phyloP scores from a whole-genome alignment of 2,329 filamentous ascomycete genomes.

The Penicillium sp. region DNA sequence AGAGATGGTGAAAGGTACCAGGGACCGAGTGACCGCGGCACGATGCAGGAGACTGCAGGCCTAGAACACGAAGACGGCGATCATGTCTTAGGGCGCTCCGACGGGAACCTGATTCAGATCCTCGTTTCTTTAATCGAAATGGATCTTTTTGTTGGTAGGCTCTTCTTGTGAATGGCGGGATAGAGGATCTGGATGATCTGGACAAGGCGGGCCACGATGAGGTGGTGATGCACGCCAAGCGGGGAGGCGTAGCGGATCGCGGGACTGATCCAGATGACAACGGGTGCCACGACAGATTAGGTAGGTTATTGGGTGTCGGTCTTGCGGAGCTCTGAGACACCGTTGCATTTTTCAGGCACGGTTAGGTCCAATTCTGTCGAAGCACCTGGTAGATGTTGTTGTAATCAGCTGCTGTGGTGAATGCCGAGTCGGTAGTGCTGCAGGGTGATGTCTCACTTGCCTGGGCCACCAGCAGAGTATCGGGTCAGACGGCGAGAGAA shows the following conservation, averaged over 20 bases:
- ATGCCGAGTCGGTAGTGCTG: not conserved
- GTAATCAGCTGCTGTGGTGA: not conserved
- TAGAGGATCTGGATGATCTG: not conserved
- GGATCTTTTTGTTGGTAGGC: too few species aligned
- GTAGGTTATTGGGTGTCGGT: constrained; percentile 14
- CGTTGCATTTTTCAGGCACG: constrained; percentile 29
- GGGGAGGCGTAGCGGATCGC: constrained; percentile 5
- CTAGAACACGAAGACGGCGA: constrained; percentile 4
- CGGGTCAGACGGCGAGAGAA: too few species aligned
- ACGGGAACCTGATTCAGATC: constrained; percentile 9
- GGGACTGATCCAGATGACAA: not conserved
- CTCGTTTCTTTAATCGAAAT: not conserved
- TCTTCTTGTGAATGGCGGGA: not conserved
- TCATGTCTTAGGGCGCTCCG: constrained; percentile 25
- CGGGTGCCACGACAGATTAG: constrained; percentile 1
- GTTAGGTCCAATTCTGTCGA: not conserved
- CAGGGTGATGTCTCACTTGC: not conserved
- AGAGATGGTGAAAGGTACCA: not conserved
- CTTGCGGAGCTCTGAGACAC: constrained; percentile 24
- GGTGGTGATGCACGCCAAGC: constrained; percentile 21
- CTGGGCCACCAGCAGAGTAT: not conserved
- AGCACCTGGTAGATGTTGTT: not conserved
- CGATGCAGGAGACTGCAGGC: not conserved
- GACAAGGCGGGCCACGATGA: constrained; percentile 4
- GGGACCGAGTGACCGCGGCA: not conserved